Percentiles rank a stretch among this genome's conserved stretches.
Evolutionary conservation across 768 basidiomycete species (phyloP).

Genomic region (Boletus vermiculosoides): DNA sequence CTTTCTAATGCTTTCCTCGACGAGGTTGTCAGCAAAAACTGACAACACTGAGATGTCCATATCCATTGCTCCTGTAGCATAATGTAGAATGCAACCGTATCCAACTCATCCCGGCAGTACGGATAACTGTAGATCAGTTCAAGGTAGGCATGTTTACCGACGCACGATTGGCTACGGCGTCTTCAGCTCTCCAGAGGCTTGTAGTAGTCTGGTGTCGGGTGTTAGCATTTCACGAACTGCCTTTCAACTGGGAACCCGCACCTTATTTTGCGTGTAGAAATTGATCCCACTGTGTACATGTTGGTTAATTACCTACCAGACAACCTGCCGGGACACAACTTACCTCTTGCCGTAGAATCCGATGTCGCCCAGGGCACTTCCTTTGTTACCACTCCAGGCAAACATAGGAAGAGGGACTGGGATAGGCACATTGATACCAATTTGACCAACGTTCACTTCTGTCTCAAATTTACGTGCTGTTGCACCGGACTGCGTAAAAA

Average conservation of each 20-base stretch:
- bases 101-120: background rate
- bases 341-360: conserved; percentile 90
- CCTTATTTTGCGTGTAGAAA: conserved; percentile 97
- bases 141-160: conserved; percentile 86
- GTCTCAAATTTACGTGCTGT: conserved; percentile 92
- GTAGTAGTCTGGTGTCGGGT: conserved; percentile 69
- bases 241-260: conserved; percentile 19
- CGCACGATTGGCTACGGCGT: conserved; percentile 76
- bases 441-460: conserved; percentile 84
- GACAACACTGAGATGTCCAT: conserved; percentile 1
- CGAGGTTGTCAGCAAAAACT: conserved; percentile 42
- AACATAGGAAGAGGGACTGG: conserved; percentile 95
- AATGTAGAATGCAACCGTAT: conserved; percentile 11
- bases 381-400: conserved; percentile 95
- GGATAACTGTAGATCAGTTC: conserved; percentile 26
- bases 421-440: conserved; percentile 92
- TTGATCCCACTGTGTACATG: conserved; percentile 65
- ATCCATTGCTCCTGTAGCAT: background rate
- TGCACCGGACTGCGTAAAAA: conserved; percentile 95
- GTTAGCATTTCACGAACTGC: conserved; percentile 6
- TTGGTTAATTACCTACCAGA: background rate
- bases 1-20: conserved; percentile 83
- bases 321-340: conserved; percentile 9
- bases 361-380: conserved; percentile 79
- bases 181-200: conserved; percentile 87